Conservation (phyloP, 1,284 basidiomycete genomes). For the Cryptococcus jaspeensis region DNA sequence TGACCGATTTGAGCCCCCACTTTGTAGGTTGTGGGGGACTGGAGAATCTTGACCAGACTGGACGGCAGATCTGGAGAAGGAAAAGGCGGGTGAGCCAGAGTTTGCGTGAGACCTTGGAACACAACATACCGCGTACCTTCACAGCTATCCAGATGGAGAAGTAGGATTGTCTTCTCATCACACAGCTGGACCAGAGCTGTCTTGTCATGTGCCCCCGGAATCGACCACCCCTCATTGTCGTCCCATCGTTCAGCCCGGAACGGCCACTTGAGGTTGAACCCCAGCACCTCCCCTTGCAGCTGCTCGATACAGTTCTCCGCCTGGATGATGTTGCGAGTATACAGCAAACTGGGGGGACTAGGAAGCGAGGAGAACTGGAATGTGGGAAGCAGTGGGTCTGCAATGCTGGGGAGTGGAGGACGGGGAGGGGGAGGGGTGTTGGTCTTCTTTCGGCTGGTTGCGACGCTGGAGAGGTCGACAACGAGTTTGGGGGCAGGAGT, state of each 20-base stretch:
- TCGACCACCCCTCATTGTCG: slow-evolving; percentile 8
- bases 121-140: slow-evolving; percentile 36
- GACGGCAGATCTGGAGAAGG: slow-evolving; percentile 31
- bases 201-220: slow-evolving; percentile 31
- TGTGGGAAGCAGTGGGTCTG: slow-evolving; percentile 14
- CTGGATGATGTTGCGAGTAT: slow-evolving; percentile 33
- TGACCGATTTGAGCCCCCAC: slow-evolving; percentile 48
- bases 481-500: no score
- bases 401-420: not conserved
- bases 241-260: slow-evolving; percentile 17
- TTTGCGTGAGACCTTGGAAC: not conserved
- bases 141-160: slow-evolving; percentile 50
- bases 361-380: slow-evolving; percentile 25
- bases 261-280: slow-evolving; percentile 49
- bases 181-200: slow-evolving; percentile 50
- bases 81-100: not conserved
- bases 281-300: slow-evolving; percentile 34
- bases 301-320: slow-evolving; percentile 36
- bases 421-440: no score
- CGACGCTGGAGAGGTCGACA: no score
- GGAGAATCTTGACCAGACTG: slow-evolving; percentile 36
- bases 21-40: slow-evolving; percentile 40
- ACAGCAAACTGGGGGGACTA: slow-evolving; percentile 27
- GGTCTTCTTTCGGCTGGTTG: no score
- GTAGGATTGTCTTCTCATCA: slow-evolving; percentile 43